Conservation (phyloP, 768 basidiomycete genomes). For the Trametes gibbosa region DNA sequence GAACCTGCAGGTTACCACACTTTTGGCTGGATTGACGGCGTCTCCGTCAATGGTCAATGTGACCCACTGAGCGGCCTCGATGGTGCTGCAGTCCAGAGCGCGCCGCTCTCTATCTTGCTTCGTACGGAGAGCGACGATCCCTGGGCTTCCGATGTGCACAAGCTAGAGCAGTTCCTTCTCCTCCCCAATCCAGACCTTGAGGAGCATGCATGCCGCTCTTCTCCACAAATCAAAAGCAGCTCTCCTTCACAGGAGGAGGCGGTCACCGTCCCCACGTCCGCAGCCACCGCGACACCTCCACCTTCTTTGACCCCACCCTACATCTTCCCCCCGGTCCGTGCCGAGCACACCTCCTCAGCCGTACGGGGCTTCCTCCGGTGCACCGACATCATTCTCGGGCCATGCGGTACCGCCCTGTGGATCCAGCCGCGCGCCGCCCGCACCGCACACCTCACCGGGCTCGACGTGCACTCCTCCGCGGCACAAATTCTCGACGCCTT, state of each 20-base stretch:
- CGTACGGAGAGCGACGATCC: conserved; percentile 60
- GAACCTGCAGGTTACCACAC: conserved; percentile 43
- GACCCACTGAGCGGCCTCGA: not conserved
- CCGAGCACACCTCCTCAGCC: conserved; percentile 35
- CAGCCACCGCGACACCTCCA: not conserved
- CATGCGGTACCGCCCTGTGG: conserved; percentile 60
- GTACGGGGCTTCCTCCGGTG: conserved; percentile 54
- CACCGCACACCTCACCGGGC: conserved; percentile 35
- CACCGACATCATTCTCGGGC: conserved; percentile 50
- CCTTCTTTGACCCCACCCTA: conserved; percentile 30
- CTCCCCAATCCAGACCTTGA: conserved; percentile 34
- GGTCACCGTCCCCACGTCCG: no score
- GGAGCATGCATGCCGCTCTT: not conserved
- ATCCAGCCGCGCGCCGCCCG: conserved; percentile 51
- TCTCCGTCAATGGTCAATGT: conserved; percentile 36
- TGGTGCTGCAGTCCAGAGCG: not conserved
- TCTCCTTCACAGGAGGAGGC: not conserved
- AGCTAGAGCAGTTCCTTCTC: conserved; percentile 53
- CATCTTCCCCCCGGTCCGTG: conserved; percentile 49
- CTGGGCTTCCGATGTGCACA: conserved; percentile 49
- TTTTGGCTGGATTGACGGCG: conserved; percentile 69
- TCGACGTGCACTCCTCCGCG: conserved; percentile 26
- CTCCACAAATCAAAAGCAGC: not conserved
- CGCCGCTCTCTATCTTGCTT: conserved; percentile 48
- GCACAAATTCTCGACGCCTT: conserved; percentile 7